phyloP scores from a whole-genome alignment of 176 grass and related monocot genomes.

The Microstegium vimineum region DNA sequence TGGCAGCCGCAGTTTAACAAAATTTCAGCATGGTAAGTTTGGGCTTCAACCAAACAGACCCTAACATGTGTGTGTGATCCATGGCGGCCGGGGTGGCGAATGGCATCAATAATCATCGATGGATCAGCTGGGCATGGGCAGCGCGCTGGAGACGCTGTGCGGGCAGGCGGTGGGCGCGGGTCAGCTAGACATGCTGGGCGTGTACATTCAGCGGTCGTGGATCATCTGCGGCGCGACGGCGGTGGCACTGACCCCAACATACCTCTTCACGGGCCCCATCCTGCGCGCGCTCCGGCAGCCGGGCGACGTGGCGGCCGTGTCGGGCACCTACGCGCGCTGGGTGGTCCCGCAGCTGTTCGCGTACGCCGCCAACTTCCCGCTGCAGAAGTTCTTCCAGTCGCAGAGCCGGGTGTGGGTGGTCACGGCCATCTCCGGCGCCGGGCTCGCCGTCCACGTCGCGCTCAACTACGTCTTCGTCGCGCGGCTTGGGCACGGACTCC shows the following conservation, averaged over 20 bases:
- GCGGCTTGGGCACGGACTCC: constrained; percentile 28
- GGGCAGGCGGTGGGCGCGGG: constrained; percentile 60
- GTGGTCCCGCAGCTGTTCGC: constrained; percentile 49
- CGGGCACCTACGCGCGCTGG: constrained; percentile 43
- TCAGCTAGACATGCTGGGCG: constrained; percentile 46
- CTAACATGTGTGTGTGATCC: background rate
- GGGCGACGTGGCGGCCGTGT: constrained; percentile 21
- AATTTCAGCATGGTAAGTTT: no score
- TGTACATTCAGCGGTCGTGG: constrained; percentile 66
- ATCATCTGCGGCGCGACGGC: constrained; percentile 49
- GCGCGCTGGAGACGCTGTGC: constrained; percentile 66
- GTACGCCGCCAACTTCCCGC: constrained; percentile 69
- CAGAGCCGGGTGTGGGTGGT: constrained; percentile 69
- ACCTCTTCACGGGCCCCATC: constrained; percentile 43
- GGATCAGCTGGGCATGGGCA: constrained; percentile 68
- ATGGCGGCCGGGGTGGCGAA: no score
- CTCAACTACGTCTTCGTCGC: constrained; percentile 58
- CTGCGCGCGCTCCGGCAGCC: constrained; percentile 46
- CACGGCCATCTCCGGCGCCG: constrained; percentile 46
- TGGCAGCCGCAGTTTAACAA: no score
- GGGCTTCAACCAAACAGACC: no score
- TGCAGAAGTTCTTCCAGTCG: constrained; percentile 70
- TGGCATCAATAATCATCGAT: no score
- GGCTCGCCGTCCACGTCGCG: constrained; percentile 38
- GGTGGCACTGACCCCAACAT: constrained; percentile 19